Evolutionary conservation across 306 rosid genomes (phyloP), one percentile per base, ranked within the genome.

Genomic region (Malus asiatica): DNA sequence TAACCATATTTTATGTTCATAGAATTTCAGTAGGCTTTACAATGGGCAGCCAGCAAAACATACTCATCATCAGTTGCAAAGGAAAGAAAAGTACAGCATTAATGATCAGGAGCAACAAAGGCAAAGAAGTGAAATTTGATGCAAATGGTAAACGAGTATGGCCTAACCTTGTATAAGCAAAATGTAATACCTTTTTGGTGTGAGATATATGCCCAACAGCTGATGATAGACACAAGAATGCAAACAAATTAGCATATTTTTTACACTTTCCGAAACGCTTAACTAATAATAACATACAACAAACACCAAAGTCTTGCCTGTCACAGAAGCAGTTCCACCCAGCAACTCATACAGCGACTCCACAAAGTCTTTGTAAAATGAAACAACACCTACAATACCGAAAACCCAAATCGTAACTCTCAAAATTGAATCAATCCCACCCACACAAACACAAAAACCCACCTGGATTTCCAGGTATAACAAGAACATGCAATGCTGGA

Each of bases 401-500:
- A 48, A 25, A 57, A 33, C 16, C 68, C 52, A 38, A 82, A 57
- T 65, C 46, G 12, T n/a, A 25, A 67, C 9, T 40, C 18, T 72
- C 64, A 25, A 71, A 66, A 76, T 10, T 32, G 79, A 83, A 57
- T 20, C 79, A 72, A 25, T 63, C 20, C 55, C 55, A 15, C 8
- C 55, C 46, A 55, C 60, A 68, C 61, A 66, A 15, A 51, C 44
- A 82, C 57, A 13, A 8, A 18, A 15, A 0, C 70, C 60, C 57
- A 89, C 99, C 99, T 83, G 97, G 97, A 79, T 95, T 92, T 82
- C 99, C 97, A 75, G 97, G 96, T 77, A 95, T 76, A 70, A 95
- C 59, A 64, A 92, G 74, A 72, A 90, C 91, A 68, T 95, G 97
- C 80, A 90, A 51, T 57, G 58, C 78, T 72, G 99, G 97, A 85